phyloP scores from a whole-genome alignment of 1,284 basidiomycete genomes.

The Tausonia pullulans region DNA sequence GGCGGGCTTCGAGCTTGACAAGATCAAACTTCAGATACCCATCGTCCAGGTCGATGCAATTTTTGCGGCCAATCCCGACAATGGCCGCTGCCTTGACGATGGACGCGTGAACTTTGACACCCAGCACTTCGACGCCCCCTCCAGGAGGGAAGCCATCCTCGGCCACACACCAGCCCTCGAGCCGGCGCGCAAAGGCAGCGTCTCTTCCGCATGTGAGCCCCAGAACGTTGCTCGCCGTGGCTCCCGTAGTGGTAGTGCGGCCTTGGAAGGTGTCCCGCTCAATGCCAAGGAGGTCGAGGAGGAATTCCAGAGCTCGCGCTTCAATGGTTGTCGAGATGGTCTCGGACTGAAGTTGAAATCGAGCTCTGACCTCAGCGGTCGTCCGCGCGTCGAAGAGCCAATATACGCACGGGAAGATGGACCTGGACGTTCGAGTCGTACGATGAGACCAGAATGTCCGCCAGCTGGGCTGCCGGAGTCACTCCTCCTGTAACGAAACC shows the following conservation, averaged over 20 bases:
- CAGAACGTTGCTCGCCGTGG: conserved; percentile 41
- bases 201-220: conserved; percentile 38
- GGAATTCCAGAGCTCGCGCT: conserved; percentile 33
- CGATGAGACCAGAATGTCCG: conserved; percentile 30
- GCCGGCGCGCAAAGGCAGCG: conserved; percentile 26
- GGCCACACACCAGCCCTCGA: conserved; percentile 31
- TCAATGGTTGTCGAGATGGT: conserved; percentile 38
- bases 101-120: conserved; percentile 39
- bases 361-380: too few species aligned
- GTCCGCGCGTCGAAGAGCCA: too few species aligned
- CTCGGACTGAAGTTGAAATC: conserved; percentile 22
- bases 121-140: conserved; percentile 34
- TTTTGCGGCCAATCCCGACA: conserved; percentile 37
- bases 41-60: conserved; percentile 35
- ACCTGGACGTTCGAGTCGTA: conserved; percentile 38
- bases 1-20: conserved; percentile 26
- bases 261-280: conserved; percentile 30
- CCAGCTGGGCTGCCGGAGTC: conserved; percentile 36
- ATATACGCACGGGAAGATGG: conserved; percentile 28
- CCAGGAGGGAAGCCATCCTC: conserved; percentile 32
- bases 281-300: conserved; percentile 37
- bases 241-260: conserved; percentile 41
- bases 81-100: conserved; percentile 39
- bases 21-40: conserved; percentile 34
- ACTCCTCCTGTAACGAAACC: conserved; percentile 41